Percentiles rank a stretch among this genome's conserved stretches.
Evolutionary conservation across 1,284 basidiomycete genomes (phyloP).

Genomic region (Ceratobasidium papillatum): DNA sequence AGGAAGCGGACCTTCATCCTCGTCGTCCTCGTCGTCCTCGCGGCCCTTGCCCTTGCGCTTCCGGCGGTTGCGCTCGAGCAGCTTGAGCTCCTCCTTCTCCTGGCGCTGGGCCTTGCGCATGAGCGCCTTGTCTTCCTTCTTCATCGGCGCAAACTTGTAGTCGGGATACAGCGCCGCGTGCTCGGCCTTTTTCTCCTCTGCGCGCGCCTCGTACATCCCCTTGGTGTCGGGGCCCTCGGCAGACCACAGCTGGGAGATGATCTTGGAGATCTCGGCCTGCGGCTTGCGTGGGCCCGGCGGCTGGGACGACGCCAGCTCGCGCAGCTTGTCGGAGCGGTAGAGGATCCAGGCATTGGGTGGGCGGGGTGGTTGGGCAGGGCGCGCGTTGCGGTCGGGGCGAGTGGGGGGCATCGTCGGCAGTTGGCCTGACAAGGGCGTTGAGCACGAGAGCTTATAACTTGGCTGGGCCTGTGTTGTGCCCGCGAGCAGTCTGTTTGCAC

Average conservation of each 20-base stretch:
- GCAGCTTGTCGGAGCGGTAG: conserved; percentile 78
- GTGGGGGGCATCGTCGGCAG: conserved; percentile 30
- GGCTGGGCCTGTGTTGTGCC: background rate
- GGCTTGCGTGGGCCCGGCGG: conserved; percentile 59
- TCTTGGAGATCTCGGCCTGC: conserved; percentile 76
- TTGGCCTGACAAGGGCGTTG: background rate
- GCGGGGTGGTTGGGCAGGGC: conserved; percentile 56
- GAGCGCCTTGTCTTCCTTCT: conserved; percentile 68
- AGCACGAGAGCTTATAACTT: background rate
- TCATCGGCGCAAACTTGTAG: conserved; percentile 77
- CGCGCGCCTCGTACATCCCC: conserved; percentile 72
- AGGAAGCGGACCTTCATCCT: conserved; percentile 8
- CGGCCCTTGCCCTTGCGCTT: conserved; percentile 40
- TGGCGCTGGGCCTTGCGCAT: conserved; percentile 56
- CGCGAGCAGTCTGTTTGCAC: background rate
- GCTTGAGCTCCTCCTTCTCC: conserved; percentile 54
- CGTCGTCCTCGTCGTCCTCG: conserved; percentile 30
- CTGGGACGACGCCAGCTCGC: conserved; percentile 53
- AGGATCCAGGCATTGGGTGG: conserved; percentile 93
- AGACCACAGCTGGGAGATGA: conserved; percentile 77
- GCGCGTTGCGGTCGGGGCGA: conserved; percentile 30
- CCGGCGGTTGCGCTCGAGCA: conserved; percentile 44
- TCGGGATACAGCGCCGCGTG: conserved; percentile 71
- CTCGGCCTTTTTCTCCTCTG: conserved; percentile 71
- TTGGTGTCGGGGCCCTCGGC: conserved; percentile 63